Evolutionary conservation across 202 grass and related monocot genomes (phyloP), one percentile per base, ranked within the genome.

Genomic region (Dendrocalamus latiflorus): DNA sequence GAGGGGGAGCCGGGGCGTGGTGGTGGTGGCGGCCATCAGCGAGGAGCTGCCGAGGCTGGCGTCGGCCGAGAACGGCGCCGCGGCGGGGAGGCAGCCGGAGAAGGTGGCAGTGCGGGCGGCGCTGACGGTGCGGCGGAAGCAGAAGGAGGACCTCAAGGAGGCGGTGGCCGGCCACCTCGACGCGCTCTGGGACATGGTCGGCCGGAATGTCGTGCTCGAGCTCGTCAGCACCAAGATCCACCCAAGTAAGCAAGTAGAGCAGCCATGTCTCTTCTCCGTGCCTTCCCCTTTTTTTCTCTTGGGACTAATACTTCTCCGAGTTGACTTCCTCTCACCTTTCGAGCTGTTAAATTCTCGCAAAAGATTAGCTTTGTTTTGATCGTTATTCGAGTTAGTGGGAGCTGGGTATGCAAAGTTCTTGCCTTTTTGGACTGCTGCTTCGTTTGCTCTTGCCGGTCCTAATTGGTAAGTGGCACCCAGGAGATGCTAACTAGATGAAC

Each of bases 161-260:
- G 75, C 86, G 47, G 67, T 99, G 68, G 96, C 86, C 33, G 90
- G 85, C 11, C 87, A 95, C 76, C 91, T 99, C 22, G 96, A 99
- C 65, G 91, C 93, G 59, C 79, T 99, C 58, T 83, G 89, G 82
- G 91, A 94, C 79, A 96, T 94, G 96, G 78, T 99, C 48, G 93
- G 96, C 79, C 65, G 86, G 59, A 89, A 80, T 77, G 91, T 99
- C 72, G 63, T 83, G 84, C 85, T 99, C 78, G 86, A 99, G 87
- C 96, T 99, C 87, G 64, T 99, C 70, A 99, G 96, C 91, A 99
- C 91, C 62, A 87, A 95, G 74, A 87, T 94, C 82, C 82, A 99
- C 67, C 91, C 89, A 48, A 87, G 96, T 99, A 85, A 89, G 88
- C 68, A 28, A 25, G 0, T 38, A 37, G 12, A 75, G 4, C 80